Evolutionary conservation across 805 yeast genomes (phyloP), one percentile per base, ranked within the genome.

Genomic region (Kregervanrija delftensis): DNA sequence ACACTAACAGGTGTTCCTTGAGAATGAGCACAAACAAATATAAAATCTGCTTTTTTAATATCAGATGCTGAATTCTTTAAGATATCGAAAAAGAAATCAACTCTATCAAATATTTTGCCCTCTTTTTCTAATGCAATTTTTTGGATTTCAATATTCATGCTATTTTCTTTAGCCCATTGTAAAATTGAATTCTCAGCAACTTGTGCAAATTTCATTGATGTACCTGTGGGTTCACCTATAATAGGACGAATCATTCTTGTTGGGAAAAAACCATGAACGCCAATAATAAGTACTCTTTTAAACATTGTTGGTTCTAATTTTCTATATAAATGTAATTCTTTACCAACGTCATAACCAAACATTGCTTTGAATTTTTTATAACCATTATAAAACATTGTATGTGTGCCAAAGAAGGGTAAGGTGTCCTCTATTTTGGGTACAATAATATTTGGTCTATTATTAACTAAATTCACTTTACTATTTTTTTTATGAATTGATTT

Each of bases 181-280:
- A 77, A 68, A 1, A 93, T 75, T 0, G 90, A 81, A 46, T 71
- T 71, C 51, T 89, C 98, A 0, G 96, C 97, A 56, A 89, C 97
- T 50, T 79, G 81, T 32, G 96, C 88, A 64, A 91, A 93, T 59
- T 84, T 83, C 39, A 83, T 72, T 0, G 98, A 91, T 0, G 99
- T 91, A 0, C 99, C 99, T 15, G 95, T 93, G 4, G 99, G 99
- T 50, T 90, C 89, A 2, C 99, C 99, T 42, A 91, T 81, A 12
- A 91, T 57, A 0, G 96, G 89, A 42, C 99, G 67, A 9, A 93
- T 70, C 73, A 88, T 81, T 50, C 76, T 78, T 1, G 88, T 85
- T 0, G 99, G 99, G 67, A 93, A 91, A 58, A 90, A 91, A 1
- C 99, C 99, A 66, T 91, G 99, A 1, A 91, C 90, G 0, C 99